Base-by-base conservation (phyloP, 2,329 filamentous ascomycete genomes). In the Phyllosticta ampelicida region DNA sequence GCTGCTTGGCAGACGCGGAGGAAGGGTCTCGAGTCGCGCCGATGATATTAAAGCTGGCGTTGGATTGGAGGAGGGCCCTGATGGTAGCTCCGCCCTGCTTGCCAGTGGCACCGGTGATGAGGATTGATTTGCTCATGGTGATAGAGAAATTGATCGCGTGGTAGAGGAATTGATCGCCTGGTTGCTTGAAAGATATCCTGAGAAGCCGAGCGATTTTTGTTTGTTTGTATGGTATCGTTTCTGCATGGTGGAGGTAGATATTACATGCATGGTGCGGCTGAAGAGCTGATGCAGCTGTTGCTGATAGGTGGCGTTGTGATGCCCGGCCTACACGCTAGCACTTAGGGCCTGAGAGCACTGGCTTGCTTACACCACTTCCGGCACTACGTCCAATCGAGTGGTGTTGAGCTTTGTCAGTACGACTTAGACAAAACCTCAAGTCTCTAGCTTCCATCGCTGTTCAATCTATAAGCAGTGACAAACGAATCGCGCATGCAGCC, bases 1-100 rank as follows among this genome's bases (percentile, higher is more conserved):
- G 75, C 20, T 71, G 74, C 64, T 81, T 73, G 1, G 81, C 79
- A 1, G 74, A 74, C 2, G 68, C 55, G 0, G 79, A 80, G 36
- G 71, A 65, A 0, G 75, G 63, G 62, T 83, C 74, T 58, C 82
- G 76, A 2, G 81, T 84, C 21, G 84, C 71, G 9, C 81, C 82
- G 9, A 82, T 72, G 49, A 85, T 80, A 16, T 78, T 71, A 60
- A 80, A 75, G 18, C 66, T 61, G 59, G 69, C 62, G 54, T 67
- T 63, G 5, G 68, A 60, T 51, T 65, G 61, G 54, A 76, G 66
- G 2, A 77, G 65, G 5, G 73, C 71, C 36, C 69, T 61, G 56
- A 77, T 66, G 28, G 73, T 63, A 13, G 73, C 69, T 49, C 74
- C 71, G 58, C 75, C 74, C 67, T 77, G 74, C 61, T 76, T 74